Evolutionary conservation across 768 basidiomycete species (phyloP).

Genomic region (Termitomyces heimii): DNA sequence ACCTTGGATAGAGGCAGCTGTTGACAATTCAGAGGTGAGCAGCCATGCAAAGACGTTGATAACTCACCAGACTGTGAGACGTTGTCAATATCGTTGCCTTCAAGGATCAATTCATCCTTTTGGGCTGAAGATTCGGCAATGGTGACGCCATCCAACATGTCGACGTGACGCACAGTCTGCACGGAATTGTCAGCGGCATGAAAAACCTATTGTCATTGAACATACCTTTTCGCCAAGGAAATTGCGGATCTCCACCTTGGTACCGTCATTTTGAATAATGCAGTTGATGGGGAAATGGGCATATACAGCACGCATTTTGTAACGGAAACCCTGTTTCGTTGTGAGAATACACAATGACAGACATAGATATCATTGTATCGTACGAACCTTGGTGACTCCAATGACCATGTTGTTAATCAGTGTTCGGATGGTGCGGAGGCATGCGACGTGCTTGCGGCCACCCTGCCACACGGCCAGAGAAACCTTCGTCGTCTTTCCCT

Average conservation of each 20-base stretch:
- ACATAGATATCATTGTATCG: too few relatives aligned
- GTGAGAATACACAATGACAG: not conserved
- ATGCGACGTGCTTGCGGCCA: constrained; percentile 96
- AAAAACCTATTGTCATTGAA: not conserved
- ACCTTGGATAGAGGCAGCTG: constrained; percentile 95
- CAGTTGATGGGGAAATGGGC: constrained; percentile 99
- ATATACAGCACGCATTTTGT: constrained; percentile 99
- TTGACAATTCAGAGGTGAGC: constrained; percentile 1
- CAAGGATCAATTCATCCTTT: constrained; percentile 91
- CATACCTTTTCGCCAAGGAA: constrained; percentile 90
- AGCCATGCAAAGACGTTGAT: not conserved
- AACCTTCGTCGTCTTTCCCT: constrained; percentile 75
- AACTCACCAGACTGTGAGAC: constrained; percentile 90
- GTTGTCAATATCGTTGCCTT: constrained; percentile 94
- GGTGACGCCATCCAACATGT: constrained; percentile 86
- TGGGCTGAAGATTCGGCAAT: constrained; percentile 83
- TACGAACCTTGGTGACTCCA: constrained; percentile 86
- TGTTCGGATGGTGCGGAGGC: constrained; percentile 92
- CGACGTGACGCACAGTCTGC: constrained; percentile 86
- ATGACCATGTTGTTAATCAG: constrained; percentile 96
- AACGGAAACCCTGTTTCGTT: constrained; percentile 83
- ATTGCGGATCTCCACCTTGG: constrained; percentile 84
- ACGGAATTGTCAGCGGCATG: not conserved
- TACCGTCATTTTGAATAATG: constrained; percentile 78
- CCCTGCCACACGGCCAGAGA: constrained; percentile 97